Conservation (phyloP, 257 asterid genomes). For the Solanum pimpinellifolium region DNA sequence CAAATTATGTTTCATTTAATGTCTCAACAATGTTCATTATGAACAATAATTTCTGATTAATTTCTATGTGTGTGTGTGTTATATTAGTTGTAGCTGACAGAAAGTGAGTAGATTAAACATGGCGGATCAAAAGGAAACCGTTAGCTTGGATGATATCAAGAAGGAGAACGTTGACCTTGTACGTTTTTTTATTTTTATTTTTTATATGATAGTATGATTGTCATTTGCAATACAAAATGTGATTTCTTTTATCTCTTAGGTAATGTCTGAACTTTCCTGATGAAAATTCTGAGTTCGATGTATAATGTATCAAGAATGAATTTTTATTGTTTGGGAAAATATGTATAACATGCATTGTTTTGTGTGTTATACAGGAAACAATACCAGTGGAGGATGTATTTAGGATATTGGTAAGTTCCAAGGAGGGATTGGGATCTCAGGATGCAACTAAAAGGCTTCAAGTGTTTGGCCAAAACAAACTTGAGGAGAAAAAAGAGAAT, state of each 20-base stretch:
- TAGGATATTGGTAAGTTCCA: constrained; percentile 46
- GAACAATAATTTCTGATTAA: not conserved
- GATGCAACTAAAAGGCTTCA: constrained; percentile 58
- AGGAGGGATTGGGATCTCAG: constrained; percentile 41
- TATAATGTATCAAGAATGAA: not conserved
- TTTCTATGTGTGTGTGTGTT: not conserved
- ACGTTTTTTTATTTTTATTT: not conserved
- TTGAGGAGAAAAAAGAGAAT: constrained; percentile 77
- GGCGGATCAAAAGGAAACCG: not conserved
- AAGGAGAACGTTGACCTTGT: constrained; percentile 78
- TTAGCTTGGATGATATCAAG: constrained; percentile 57
- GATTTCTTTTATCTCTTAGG: not conserved
- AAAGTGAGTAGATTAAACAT: not conserved
- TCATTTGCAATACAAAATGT: not conserved
- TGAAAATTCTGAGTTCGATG: not conserved
- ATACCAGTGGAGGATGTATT: constrained; percentile 79
- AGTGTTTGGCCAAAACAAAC: constrained; percentile 76
- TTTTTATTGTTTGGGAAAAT: not conserved
- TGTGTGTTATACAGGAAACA: constrained; percentile 36
- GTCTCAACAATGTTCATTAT: not conserved
- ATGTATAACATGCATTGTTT: not conserved
- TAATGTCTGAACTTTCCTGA: not conserved
- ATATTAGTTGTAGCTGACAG: not conserved
- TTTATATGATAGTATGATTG: not conserved
- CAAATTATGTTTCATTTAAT: not conserved